Evolutionary conservation across 1,284 basidiomycete species (phyloP).

Genomic region (Ceratobasidium sp.): DNA sequence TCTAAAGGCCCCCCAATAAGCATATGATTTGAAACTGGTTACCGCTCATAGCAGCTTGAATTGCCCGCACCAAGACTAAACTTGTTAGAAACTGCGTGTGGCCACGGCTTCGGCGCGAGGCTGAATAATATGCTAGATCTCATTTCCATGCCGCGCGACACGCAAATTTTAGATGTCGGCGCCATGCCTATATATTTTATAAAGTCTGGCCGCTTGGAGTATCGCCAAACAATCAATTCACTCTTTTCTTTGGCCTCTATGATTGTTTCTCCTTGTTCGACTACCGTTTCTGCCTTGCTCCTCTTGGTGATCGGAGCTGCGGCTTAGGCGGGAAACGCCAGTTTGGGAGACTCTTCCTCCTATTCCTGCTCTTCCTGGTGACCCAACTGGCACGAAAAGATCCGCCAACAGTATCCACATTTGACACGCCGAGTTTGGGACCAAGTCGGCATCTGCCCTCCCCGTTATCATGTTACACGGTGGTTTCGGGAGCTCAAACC

Average conservation of each 20-base stretch:
- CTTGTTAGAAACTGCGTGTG: no score
- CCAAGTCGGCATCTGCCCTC: neutral
- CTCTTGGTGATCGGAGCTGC: neutral
- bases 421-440: slow-evolving; percentile 18
- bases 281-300: neutral
- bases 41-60: no score
- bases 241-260: neutral
- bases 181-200: neutral
- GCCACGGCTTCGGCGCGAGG: neutral
- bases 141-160: neutral
- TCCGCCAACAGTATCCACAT: slow-evolving; percentile 3
- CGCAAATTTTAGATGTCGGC: neutral
- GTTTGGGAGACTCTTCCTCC: slow-evolving; percentile 1
- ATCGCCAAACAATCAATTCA: neutral
- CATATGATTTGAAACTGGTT: no score
- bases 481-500: slow-evolving; percentile 23
- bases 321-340: neutral
- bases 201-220: neutral
- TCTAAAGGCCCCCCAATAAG: no score
- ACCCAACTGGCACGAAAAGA: slow-evolving; percentile 2
- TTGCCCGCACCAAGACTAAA: no score
- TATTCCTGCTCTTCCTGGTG: neutral
- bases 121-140: neutral
- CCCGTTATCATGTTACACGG: slow-evolving; percentile 15
- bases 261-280: neutral